phyloP scores from a whole-genome alignment of 2,329 filamentous ascomycete species.

The Fusarium setosum region DNA sequence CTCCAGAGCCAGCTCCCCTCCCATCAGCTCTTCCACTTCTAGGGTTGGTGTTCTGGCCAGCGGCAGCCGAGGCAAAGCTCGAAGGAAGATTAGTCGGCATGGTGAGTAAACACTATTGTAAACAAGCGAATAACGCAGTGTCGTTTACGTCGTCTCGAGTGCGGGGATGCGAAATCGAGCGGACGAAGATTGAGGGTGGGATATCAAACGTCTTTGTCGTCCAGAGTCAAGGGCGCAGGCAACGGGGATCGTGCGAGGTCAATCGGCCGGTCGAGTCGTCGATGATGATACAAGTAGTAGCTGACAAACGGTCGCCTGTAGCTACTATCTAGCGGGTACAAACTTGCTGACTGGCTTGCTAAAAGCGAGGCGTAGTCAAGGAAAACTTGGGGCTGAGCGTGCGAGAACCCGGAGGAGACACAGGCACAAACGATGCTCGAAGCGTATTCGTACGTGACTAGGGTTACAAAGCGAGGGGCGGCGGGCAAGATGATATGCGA shows the following conservation, averaged over 20 bases:
- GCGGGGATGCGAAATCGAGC: conserved; percentile 28
- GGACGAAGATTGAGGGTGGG: conserved; percentile 22
- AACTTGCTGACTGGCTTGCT: conserved; percentile 28
- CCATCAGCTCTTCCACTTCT: conserved; percentile 69
- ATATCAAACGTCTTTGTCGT: conserved; percentile 37
- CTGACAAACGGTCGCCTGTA: conserved; percentile 19
- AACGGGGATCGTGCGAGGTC: conserved; percentile 30
- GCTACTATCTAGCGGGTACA: conserved; percentile 25
- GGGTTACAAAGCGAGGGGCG: conserved; percentile 27
- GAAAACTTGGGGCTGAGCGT: conserved; percentile 28
- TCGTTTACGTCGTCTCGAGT: conserved; percentile 29
- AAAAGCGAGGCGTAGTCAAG: conserved; percentile 26
- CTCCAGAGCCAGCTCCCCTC: conserved; percentile 69
- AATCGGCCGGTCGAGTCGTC: conserved; percentile 23
- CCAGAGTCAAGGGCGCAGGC: conserved; percentile 30
- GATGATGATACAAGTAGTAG: conserved; percentile 25
- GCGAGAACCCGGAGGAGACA: conserved; percentile 30
- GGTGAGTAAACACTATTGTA: conserved; percentile 41
- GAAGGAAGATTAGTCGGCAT: conserved; percentile 83
- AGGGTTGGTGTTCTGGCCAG: conserved; percentile 74
- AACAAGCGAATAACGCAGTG: conserved; percentile 4
- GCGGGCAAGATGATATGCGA: conserved; percentile 30
- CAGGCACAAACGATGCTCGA: conserved; percentile 39
- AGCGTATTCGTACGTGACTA: conserved; percentile 28
- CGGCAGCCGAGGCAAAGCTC: conserved; percentile 86